phyloP scores from a whole-genome alignment of 2,329 filamentous ascomycete genomes.

The Pseudopithomyces maydicus region DNA sequence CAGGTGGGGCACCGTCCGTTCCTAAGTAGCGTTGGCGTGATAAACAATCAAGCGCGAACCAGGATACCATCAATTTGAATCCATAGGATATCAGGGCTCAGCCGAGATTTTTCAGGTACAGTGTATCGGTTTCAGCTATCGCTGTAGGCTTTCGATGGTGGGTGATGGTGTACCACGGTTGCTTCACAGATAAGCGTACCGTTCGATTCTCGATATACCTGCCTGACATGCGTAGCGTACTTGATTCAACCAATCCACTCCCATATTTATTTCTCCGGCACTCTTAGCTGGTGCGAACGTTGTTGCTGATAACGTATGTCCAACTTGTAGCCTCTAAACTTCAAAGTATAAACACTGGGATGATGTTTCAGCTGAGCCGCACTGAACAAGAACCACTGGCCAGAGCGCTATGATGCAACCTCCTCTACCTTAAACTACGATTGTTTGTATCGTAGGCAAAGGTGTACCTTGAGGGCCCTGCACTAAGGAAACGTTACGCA shows the following conservation, averaged over 20 bases:
- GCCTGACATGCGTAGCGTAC: background rate
- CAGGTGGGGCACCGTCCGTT: background rate
- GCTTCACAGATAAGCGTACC: background rate
- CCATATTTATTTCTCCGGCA: background rate
- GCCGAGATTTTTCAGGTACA: background rate
- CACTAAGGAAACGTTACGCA: no score
- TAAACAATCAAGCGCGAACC: background rate
- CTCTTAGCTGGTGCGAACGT: background rate
- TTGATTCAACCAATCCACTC: background rate
- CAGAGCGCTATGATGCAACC: constrained; percentile 1
- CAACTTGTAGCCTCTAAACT: background rate
- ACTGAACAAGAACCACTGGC: background rate
- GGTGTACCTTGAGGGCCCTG: no score
- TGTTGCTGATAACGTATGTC: background rate
- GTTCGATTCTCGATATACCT: background rate
- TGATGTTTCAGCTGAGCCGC: constrained; percentile 4
- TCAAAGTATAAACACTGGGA: background rate
- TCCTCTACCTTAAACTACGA: background rate
- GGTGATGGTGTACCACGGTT: background rate
- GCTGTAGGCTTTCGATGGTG: background rate
- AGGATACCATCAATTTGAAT: background rate
- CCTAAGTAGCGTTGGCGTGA: background rate
- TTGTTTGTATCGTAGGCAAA: no score
- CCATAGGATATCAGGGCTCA: background rate
- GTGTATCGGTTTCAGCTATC: background rate